Base-by-base conservation (phyloP, 108 stramenopile species). In the Cyclotella distinguenda region DNA sequence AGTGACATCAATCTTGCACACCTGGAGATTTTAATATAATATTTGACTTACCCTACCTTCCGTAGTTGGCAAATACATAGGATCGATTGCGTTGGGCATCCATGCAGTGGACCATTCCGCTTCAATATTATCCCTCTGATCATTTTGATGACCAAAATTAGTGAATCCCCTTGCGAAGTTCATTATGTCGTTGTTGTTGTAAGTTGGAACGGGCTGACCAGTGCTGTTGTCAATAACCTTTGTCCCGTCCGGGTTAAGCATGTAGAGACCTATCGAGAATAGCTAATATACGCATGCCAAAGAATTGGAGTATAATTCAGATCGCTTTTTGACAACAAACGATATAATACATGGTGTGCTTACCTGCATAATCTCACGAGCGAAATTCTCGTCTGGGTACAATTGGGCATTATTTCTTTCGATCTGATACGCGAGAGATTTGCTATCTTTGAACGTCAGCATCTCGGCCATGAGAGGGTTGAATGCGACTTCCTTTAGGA, bases 201-300 rank as follows among this genome's bases (percentile, higher is more conserved):
- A 84, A 5, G 72, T 64, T 4, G 53, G 50, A 12, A 66, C 34
- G 19, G 57, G 44, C 25, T 78, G 36, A 0, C 79, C 79, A 19
- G 48, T 54, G 3, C 36, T 26, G 4, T 40, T 51, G 23, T 82
- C 66, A 22, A 67, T 43, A 10, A 44, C 45, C 35, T 47, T 68
- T 49, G 84, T 79, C 6, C 84, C 84, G 71, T 84, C 74, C 21
- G 19, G 34, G 39, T 84, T 68, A 9, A 84, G 49, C 55, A 66
- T 54, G 58, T 57, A 48, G n/a, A 84, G 61, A 8, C 78, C 78
- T 13, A 62, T 83, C 18, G 51, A 48, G 18, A 83, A 79, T 42
- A 42, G n/a, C 2, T 16, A 2, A 42, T 4, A 4, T 42, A 42
- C 13, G 40, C 5, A 13, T 16, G 2, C 1, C 13, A n/a, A n/a